Conservation (phyloP, 2,329 filamentous ascomycete species). For the Pseudogymnoascus sp. region DNA sequence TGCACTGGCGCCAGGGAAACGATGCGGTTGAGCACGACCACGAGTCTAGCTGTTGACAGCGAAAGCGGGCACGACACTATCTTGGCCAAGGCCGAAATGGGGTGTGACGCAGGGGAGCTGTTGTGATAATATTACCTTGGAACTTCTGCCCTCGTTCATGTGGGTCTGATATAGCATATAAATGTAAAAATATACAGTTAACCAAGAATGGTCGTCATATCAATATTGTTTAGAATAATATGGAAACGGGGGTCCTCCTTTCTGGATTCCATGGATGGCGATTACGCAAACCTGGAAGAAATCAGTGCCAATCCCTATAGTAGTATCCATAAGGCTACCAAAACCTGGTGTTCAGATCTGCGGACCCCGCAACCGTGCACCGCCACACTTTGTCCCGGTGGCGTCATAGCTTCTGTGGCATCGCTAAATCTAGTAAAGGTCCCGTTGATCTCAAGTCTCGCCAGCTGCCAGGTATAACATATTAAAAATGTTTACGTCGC, state of each 20-base stretch:
- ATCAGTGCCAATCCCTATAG: slow-evolving; percentile 1
- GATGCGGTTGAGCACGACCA: background rate
- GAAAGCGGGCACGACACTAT: background rate
- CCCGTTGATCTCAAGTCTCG: background rate
- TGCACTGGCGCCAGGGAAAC: background rate
- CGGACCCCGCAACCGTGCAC: background rate
- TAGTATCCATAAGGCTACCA: background rate
- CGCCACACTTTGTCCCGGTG: background rate
- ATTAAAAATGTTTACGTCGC: slow-evolving; percentile 5
- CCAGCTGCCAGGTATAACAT: slow-evolving; percentile 1
- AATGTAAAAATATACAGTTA: slow-evolving; percentile 3
- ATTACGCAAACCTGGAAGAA: slow-evolving; percentile 2
- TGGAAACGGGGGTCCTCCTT: background rate
- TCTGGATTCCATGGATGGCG: background rate
- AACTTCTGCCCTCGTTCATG: background rate
- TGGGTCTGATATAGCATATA: background rate
- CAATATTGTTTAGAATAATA: background rate
- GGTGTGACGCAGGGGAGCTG: slow-evolving; percentile 9
- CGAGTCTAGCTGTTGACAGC: background rate
- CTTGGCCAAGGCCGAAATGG: background rate
- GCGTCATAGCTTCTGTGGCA: slow-evolving; percentile 7
- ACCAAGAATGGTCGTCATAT: slow-evolving; percentile 1
- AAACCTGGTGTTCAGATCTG: background rate
- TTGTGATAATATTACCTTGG: slow-evolving; percentile 7
- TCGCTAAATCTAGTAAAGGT: background rate